Conservation (phyloP, 192 early-diverging fungal species). For the Backusella morwellensis region DNA sequence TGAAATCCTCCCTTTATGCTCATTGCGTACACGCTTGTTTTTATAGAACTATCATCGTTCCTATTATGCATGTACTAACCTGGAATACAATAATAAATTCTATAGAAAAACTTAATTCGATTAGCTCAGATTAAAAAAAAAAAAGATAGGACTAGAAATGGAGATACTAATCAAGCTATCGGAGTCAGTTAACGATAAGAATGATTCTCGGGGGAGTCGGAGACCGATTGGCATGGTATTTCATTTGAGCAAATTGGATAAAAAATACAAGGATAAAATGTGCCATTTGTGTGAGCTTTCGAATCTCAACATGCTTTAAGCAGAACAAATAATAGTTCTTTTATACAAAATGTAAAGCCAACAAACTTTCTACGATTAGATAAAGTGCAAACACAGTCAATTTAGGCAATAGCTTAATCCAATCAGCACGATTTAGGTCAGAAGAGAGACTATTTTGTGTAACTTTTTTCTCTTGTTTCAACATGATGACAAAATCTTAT, state of each 20-base stretch:
- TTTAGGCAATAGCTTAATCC: slow-evolving; percentile 3
- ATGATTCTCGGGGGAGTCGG: slow-evolving; percentile 8
- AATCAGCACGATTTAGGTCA: slow-evolving; percentile 6
- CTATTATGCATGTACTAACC: background rate
- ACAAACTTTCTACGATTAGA: background rate
- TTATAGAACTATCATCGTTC: background rate
- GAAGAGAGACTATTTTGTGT: slow-evolving; percentile 8
- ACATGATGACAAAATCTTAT: slow-evolving; percentile 6
- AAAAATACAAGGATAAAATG: background rate
- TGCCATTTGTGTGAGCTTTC: background rate
- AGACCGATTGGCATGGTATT: background rate
- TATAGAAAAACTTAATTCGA: slow-evolving; percentile 3
- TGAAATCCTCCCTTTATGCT: background rate
- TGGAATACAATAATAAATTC: background rate
- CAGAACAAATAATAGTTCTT: background rate
- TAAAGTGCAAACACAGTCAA: background rate
- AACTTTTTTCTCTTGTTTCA: background rate
- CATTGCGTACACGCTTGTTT: background rate
- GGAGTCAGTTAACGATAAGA: slow-evolving; percentile 4
- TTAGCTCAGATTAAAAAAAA: slow-evolving; percentile 2
- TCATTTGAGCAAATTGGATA: background rate
- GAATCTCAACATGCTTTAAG: background rate
- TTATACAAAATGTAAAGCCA: background rate
- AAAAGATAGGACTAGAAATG: background rate
- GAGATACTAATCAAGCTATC: background rate